These are phyloP conservation scores for Penicillium sp. DNA, from an alignment of 2,329 filamentous ascomycete genomes.

Conservation along the genomic window DNA sequence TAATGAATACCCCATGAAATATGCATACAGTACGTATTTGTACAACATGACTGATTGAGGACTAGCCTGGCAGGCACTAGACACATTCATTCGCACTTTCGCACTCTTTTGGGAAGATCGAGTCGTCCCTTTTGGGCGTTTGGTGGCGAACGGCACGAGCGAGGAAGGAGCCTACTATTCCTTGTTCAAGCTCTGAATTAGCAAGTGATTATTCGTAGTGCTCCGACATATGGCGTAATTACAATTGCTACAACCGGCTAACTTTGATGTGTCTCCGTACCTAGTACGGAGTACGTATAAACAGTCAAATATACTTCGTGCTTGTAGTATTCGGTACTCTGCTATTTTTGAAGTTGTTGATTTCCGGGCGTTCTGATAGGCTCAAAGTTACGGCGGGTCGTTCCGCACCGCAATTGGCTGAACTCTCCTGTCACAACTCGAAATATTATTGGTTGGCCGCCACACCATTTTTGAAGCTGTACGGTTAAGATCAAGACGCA, in stretches of 20 bases:
- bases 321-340: too few species aligned
- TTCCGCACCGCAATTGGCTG: not conserved
- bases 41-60: not conserved
- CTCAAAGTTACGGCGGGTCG: not conserved
- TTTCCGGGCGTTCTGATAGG: not conserved
- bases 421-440: not conserved
- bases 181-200: not conserved
- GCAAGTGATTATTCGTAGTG: too few species aligned
- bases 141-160: not conserved
- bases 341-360: not conserved
- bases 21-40: not conserved
- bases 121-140: constrained; percentile 3
- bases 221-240: too few species aligned
- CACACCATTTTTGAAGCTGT: not conserved
- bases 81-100: not conserved
- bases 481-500: not conserved
- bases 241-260: too few species aligned
- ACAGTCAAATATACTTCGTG: too few species aligned
- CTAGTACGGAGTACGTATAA: not conserved
- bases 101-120: constrained; percentile 2
- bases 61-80: not conserved
- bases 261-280: too few species aligned
- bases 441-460: not conserved
- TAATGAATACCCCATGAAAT: not conserved
- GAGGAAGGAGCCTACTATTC: not conserved